Evolutionary conservation across 2,329 filamentous ascomycete species (phyloP).

Genomic region (Botrytis fabae): DNA sequence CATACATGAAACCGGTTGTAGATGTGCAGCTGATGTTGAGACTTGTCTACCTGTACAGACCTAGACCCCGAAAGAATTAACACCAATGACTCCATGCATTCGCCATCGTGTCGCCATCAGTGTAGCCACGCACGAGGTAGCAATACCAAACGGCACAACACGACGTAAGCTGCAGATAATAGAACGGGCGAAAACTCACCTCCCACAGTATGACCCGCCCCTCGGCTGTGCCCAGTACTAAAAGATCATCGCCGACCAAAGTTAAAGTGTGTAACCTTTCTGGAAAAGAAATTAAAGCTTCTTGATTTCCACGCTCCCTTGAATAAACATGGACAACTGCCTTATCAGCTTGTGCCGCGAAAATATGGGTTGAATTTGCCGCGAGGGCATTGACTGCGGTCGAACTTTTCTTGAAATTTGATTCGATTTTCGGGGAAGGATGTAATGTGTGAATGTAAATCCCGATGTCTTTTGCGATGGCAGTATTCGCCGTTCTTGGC

Average conservation of each 20-base stretch:
- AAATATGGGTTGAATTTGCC: conserved; percentile 78
- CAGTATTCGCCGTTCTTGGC: conserved; percentile 60
- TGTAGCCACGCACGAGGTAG: not conserved
- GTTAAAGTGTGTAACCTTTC: conserved; percentile 81
- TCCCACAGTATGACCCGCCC: conserved; percentile 92
- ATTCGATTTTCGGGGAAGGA: conserved; percentile 71
- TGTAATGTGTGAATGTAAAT: conserved; percentile 84
- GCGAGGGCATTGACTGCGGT: conserved; percentile 77
- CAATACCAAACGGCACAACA: conserved; percentile 1
- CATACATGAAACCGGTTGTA: conserved; percentile 77
- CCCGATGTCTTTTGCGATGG: conserved; percentile 74
- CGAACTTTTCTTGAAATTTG: conserved; percentile 89
- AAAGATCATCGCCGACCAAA: conserved; percentile 66
- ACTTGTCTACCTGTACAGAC: conserved; percentile 73
- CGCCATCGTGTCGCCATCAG: not conserved
- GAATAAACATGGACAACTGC: conserved; percentile 92
- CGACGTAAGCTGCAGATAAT: conserved; percentile 20
- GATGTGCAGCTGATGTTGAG: conserved; percentile 73
- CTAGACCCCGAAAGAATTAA: conserved; percentile 45
- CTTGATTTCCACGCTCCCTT: conserved; percentile 78
- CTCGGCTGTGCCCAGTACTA: conserved; percentile 79
- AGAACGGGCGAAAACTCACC: conserved; percentile 52
- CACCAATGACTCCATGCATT: not conserved
- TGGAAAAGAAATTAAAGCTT: conserved; percentile 82
- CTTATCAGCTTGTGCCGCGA: conserved; percentile 88